These are phyloP conservation scores for Quercus berberidifolia DNA, from an alignment of 306 rosid species.

Conservation along the genomic window DNA sequence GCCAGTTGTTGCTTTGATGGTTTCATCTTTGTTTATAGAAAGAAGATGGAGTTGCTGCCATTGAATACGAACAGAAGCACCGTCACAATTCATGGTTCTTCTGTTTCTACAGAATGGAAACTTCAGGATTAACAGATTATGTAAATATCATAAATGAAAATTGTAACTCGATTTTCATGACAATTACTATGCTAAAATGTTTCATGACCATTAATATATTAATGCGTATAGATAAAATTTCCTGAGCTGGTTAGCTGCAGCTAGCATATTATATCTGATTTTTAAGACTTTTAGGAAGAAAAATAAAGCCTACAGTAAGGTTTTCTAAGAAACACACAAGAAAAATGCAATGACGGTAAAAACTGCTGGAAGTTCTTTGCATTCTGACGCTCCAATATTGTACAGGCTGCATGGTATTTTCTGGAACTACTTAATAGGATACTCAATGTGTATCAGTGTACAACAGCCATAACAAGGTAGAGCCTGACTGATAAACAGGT, in stretches of 20 bases:
- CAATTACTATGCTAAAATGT: background rate
- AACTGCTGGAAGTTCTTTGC: background rate
- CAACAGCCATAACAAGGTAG: background rate
- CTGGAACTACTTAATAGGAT: background rate
- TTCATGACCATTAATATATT: background rate
- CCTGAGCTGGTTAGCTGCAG: background rate
- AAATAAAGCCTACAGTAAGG: background rate
- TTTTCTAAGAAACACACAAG: background rate
- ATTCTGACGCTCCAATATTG: background rate
- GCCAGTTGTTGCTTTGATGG: constrained; percentile 17
- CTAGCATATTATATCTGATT: background rate
- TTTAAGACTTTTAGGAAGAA: background rate
- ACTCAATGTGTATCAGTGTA: background rate
- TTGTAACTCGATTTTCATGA: background rate
- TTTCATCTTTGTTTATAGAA: background rate
- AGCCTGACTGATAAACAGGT: background rate
- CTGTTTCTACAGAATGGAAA: background rate
- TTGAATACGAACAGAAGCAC: background rate
- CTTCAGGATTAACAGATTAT: background rate
- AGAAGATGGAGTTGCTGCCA: background rate
- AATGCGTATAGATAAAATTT: background rate
- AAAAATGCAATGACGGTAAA: background rate
- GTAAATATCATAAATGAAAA: background rate
- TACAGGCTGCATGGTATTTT: background rate
- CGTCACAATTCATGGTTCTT: background rate